These are phyloP conservation scores for Penicillium antarcticum DNA, from an alignment of 495 filamentous ascomycete species.

Conservation along the genomic window DNA sequence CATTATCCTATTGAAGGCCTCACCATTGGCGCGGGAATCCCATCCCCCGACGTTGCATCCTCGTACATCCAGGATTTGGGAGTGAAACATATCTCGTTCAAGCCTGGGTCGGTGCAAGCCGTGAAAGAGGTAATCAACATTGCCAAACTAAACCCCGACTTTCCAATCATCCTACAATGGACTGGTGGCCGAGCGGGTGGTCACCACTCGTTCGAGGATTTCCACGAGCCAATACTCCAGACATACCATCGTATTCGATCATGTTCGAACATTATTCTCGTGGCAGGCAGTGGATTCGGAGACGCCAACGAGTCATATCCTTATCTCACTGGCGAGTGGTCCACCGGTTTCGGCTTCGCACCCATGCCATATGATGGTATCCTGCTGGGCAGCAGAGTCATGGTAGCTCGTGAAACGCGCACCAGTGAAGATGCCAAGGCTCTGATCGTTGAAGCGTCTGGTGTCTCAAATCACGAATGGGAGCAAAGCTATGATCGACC, in stretches of 20 bases:
- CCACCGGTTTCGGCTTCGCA: slow-evolving; percentile 77
- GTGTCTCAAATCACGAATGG: slow-evolving; percentile 28
- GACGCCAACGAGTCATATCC: slow-evolving; percentile 90
- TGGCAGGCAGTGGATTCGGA: slow-evolving; percentile 91
- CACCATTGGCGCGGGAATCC: slow-evolving; percentile 91
- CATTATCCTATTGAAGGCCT: slow-evolving; percentile 32
- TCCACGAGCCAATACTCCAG: slow-evolving; percentile 87
- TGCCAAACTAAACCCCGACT: slow-evolving; percentile 83
- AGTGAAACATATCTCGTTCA: slow-evolving; percentile 92
- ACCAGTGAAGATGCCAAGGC: slow-evolving; percentile 30
- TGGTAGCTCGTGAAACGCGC: slow-evolving; percentile 71
- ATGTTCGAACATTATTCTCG: slow-evolving; percentile 78
- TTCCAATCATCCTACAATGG: slow-evolving; percentile 91
- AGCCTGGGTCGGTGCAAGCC: slow-evolving; percentile 84
- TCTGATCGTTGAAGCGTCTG: slow-evolving; percentile 24
- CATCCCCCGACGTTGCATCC: slow-evolving; percentile 89
- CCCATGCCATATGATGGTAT: slow-evolving; percentile 93
- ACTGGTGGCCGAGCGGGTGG: slow-evolving; percentile 92
- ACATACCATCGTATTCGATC: slow-evolving; percentile 85
- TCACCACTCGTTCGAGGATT: slow-evolving; percentile 94
- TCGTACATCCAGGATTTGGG: slow-evolving; percentile 94
- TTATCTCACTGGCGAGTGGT: slow-evolving; percentile 87
- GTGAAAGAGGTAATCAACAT: slow-evolving; percentile 91
- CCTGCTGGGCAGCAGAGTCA: slow-evolving; percentile 87
- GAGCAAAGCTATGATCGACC: slow-evolving; percentile 22